Conservation (phyloP, 139 green algal species). For the Volvox reticuliferus region DNA sequence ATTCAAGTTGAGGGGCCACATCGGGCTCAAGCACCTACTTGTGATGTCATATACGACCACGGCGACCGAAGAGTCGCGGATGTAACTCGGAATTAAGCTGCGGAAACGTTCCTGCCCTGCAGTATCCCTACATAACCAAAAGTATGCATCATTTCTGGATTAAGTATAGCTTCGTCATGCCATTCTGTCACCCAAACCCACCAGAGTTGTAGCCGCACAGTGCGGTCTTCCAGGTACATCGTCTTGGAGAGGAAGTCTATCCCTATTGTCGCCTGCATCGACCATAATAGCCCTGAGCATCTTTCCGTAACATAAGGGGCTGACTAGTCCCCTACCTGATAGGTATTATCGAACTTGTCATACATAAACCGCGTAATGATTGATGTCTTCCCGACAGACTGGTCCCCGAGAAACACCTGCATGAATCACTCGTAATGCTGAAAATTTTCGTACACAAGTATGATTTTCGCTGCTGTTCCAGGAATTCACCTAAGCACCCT, state of each 20-base stretch:
- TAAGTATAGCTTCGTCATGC: neutral
- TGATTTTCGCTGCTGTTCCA: neutral
- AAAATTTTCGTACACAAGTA: neutral
- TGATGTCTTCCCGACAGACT: conserved; percentile 95
- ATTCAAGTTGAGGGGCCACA: neutral
- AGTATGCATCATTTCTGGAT: neutral
- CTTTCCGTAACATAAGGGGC: neutral
- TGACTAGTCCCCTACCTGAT: conserved; percentile 81
- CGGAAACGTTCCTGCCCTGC: conserved; percentile 98
- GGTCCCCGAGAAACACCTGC: conserved; percentile 93
- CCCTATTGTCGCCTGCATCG: conserved; percentile 96
- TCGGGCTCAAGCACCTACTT: conserved; percentile 69
- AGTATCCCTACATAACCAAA: conserved; percentile 87
- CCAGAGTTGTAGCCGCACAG: conserved; percentile 98
- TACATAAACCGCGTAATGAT: conserved; percentile 99
- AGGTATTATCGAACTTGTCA: conserved; percentile 99
- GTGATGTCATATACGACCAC: conserved; percentile 99
- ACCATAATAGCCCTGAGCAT: neutral
- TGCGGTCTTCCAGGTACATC: conserved; percentile 99
- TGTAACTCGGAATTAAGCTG: conserved; percentile 98
- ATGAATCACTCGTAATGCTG: neutral
- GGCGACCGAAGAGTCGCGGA: conserved; percentile 97
- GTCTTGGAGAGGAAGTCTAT: conserved; percentile 99
- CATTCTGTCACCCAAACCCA: conserved; percentile 51
- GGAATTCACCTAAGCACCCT: neutral